A percentile compares a stretch with the other conserved stretches of the same genome.
These are phyloP conservation scores for Inga laurina DNA, from an alignment of 306 rosid genomes.

Conservation along the genomic window DNA sequence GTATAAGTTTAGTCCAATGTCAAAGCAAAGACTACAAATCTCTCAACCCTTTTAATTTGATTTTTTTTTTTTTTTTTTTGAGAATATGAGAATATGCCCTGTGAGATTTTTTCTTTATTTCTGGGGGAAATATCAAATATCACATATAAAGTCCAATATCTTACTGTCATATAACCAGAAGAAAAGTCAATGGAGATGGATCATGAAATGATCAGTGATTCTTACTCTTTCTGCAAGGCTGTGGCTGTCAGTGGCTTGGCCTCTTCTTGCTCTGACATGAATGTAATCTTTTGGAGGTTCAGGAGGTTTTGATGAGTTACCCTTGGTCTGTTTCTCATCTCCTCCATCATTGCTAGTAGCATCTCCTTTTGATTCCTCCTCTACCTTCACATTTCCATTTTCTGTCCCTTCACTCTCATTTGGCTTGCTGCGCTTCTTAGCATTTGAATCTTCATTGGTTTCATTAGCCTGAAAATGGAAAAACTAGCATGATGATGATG, in stretches of 20 bases:
- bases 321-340: slow-evolving; percentile 61
- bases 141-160: not conserved
- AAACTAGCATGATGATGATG: too few species aligned
- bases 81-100: not conserved
- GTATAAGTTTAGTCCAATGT: slow-evolving; percentile 22
- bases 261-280: slow-evolving; percentile 98
- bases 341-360: slow-evolving; percentile 32
- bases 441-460: slow-evolving; percentile 44
- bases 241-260: slow-evolving; percentile 98
- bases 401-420: slow-evolving; percentile 51
- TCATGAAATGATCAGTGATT: not conserved
- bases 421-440: slow-evolving; percentile 63
- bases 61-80: not conserved
- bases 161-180: not conserved
- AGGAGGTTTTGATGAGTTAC: slow-evolving; percentile 59
- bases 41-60: not conserved
- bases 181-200: not conserved
- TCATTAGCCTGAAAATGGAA: slow-evolving; percentile 48
- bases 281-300: slow-evolving; percentile 92
- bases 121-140: not conserved
- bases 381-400: slow-evolving; percentile 43
- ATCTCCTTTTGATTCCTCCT: slow-evolving; percentile 58
- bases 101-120: not conserved
- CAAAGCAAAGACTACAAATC: slow-evolving; percentile 4
- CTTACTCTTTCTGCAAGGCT: slow-evolving; percentile 98